Evolutionary conservation across 2,329 filamentous ascomycete species (phyloP).

Genomic region (Penicillium sp.): DNA sequence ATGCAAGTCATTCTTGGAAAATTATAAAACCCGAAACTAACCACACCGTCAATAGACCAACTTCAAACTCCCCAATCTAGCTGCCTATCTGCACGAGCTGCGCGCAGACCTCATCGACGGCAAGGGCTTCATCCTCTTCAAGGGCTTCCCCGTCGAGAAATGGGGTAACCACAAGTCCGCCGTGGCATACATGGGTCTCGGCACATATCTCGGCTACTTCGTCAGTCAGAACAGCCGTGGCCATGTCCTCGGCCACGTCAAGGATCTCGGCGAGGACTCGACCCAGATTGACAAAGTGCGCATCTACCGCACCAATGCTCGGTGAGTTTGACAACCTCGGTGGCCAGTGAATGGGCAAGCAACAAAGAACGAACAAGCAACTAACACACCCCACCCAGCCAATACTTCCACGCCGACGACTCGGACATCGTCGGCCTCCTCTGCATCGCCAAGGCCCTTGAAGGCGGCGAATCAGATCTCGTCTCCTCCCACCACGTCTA

Average conservation of each 20-base stretch:
- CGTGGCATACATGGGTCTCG: constrained; percentile 82
- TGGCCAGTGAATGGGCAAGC: neutral
- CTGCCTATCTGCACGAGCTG: constrained; percentile 47
- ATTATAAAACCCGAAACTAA: constrained; percentile 1
- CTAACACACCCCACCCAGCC: constrained; percentile 36
- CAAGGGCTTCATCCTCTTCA: constrained; percentile 85
- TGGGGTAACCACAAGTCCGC: constrained; percentile 76
- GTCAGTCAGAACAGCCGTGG: constrained; percentile 76
- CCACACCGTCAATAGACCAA: constrained; percentile 35
- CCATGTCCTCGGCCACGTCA: constrained; percentile 80
- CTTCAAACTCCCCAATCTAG: constrained; percentile 54
- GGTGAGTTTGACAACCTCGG: constrained; percentile 29
- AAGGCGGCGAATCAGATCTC: constrained; percentile 78
- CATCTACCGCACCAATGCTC: constrained; percentile 80
- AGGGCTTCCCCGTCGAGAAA: constrained; percentile 64
- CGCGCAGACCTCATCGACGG: constrained; percentile 65
- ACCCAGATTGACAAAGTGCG: constrained; percentile 75
- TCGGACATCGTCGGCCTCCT: constrained; percentile 73
- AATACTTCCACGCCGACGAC: constrained; percentile 81
- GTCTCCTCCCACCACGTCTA: constrained; percentile 71
- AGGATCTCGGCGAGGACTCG: constrained; percentile 75
- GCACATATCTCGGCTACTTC: constrained; percentile 78
- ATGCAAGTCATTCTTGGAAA: neutral
- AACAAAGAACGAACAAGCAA: neutral
- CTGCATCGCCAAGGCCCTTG: constrained; percentile 66